Evolutionary conservation across 768 basidiomycete genomes (phyloP).

Genomic region (Cystobasidium ongulense): DNA sequence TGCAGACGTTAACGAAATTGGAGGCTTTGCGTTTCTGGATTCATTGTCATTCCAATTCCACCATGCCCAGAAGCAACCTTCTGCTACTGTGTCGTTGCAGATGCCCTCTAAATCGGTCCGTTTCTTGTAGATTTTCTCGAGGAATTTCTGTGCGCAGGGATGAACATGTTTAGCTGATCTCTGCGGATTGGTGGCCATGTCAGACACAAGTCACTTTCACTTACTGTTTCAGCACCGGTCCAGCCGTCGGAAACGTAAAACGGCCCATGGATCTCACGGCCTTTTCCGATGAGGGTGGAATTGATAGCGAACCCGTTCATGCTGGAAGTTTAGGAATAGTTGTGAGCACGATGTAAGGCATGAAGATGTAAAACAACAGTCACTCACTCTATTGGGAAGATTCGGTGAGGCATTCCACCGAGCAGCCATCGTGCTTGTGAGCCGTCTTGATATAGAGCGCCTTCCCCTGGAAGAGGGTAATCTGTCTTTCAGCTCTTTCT

Average conservation of each 20-base stretch:
- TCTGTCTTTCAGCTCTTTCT: not conserved
- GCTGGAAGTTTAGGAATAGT: not conserved
- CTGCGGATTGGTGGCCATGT: not conserved
- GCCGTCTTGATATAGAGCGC: not conserved
- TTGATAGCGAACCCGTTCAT: constrained; percentile 22
- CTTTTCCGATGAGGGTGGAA: not conserved
- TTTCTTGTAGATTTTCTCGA: constrained; percentile 11
- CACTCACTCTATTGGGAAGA: constrained; percentile 18
- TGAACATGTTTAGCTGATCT: not conserved
- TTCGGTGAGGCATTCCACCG: not conserved
- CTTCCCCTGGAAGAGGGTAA: not conserved
- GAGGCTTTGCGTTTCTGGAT: not conserved
- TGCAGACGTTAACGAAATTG: not conserved
- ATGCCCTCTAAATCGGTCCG: constrained; percentile 1
- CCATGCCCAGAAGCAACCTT: constrained; percentile 9
- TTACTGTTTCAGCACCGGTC: not conserved
- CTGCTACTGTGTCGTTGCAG: constrained; percentile 5
- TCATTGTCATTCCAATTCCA: constrained; percentile 4
- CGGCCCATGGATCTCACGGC: not conserved
- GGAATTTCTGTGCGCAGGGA: constrained; percentile 13
- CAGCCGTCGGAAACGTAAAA: not conserved
- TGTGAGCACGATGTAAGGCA: not conserved
- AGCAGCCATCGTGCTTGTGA: not conserved
- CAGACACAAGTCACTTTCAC: not conserved
- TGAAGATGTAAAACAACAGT: not conserved